These are phyloP conservation scores for Gomphus bonarii DNA, from an alignment of 1,284 basidiomycete genomes.

Conservation along the genomic window DNA sequence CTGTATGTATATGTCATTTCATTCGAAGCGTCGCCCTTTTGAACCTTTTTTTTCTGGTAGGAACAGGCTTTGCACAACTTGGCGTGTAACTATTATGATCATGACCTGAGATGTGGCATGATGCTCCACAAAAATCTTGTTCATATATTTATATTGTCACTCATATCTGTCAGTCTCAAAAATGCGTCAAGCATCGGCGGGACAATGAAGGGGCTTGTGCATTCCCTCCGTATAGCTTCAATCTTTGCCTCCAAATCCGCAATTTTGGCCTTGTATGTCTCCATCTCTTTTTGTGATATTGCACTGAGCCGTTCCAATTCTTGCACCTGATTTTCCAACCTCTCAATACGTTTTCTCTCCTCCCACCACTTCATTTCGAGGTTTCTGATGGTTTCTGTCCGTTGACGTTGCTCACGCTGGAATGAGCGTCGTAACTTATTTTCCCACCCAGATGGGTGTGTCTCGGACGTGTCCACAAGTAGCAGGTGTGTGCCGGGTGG, in stretches of 20 bases:
- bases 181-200: constrained; percentile 37
- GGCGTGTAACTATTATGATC: no score
- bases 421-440: neutral
- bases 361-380: neutral
- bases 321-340: neutral
- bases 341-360: neutral
- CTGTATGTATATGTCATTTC: no score
- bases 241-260: constrained; percentile 21
- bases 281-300: neutral
- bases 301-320: neutral
- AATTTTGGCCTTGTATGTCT: neutral
- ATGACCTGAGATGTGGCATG: neutral
- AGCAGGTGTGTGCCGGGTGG: neutral
- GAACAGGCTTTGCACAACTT: no score
- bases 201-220: constrained; percentile 34
- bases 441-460: neutral
- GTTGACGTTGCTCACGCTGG: neutral
- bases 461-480: neutral
- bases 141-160: neutral
- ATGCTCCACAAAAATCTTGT: neutral
- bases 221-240: constrained; percentile 31
- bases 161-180: constrained; percentile 18
- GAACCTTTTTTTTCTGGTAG: no score
- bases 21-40: no score
- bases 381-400: neutral